These are phyloP conservation scores for Annulohypoxylon truncatum DNA, from an alignment of 2,329 filamentous ascomycete species.

Conservation along the genomic window DNA sequence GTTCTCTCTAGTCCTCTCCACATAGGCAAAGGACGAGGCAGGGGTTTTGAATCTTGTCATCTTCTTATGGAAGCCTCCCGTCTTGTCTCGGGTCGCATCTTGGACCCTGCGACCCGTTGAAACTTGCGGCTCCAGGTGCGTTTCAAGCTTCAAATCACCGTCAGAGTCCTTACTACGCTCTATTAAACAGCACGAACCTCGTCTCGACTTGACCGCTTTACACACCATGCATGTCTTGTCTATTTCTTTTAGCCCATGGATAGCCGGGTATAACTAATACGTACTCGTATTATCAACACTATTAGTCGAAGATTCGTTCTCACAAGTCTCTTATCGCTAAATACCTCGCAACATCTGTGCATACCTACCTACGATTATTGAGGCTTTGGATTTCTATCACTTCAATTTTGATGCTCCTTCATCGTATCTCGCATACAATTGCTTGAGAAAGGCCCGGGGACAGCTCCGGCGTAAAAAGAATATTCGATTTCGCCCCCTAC, in stretches of 20 bases:
- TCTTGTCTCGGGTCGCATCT: conserved; percentile 37
- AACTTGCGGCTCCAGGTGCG: conserved; percentile 39
- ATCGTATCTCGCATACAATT: not conserved
- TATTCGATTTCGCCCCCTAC: conserved; percentile 9
- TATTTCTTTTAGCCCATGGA: conserved; percentile 1
- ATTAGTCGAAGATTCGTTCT: not conserved
- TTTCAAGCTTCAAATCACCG: conserved; percentile 39
- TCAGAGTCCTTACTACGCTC: conserved; percentile 21
- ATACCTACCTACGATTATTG: not conserved
- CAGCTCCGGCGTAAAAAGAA: conserved; percentile 7
- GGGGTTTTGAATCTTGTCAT: conserved; percentile 31
- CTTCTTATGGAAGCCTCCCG: conserved; percentile 28
- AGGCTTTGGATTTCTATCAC: not conserved
- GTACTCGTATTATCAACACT: not conserved
- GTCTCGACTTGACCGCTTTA: conserved; percentile 25
- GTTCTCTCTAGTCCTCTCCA: conserved; percentile 10
- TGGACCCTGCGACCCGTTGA: conserved; percentile 37
- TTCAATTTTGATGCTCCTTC: not conserved
- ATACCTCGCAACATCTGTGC: not conserved
- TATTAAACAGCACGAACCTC: conserved; percentile 27
- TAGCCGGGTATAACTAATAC: not conserved
- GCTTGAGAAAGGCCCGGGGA: not conserved
- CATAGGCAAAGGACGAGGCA: not conserved
- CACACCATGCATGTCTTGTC: conserved; percentile 3
- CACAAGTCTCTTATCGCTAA: not conserved